Evolutionary conservation across 2,329 filamentous ascomycete genomes (phyloP).

Genomic region (Colletotrichum shisoi): DNA sequence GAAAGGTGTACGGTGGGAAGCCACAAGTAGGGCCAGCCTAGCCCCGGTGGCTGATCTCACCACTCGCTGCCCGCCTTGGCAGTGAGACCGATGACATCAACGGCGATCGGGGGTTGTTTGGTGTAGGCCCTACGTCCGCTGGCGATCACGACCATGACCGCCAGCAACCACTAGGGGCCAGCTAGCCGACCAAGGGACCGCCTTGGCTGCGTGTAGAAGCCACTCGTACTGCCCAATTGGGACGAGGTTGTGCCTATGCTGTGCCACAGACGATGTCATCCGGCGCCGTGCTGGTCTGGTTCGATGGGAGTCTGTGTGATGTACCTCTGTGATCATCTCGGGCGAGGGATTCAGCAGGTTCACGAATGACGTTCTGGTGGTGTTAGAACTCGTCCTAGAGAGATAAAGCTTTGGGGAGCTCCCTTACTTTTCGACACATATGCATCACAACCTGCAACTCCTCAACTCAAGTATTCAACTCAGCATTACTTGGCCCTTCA

Average conservation of each 20-base stretch:
- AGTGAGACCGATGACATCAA: constrained; percentile 36
- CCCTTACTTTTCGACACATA: background rate
- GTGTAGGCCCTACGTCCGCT: background rate
- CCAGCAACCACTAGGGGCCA: background rate
- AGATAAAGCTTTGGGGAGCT: background rate
- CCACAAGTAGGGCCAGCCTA: background rate
- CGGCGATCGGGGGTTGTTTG: constrained; percentile 15
- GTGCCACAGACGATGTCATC: constrained; percentile 35
- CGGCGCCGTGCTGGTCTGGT: background rate
- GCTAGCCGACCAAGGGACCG: no score
- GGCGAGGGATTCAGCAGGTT: background rate
- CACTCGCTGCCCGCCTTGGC: constrained; percentile 17
- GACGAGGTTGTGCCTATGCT: background rate
- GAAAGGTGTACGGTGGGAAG: background rate
- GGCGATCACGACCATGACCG: background rate
- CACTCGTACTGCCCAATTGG: constrained; percentile 15
- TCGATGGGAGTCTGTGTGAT: constrained; percentile 13
- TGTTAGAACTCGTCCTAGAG: background rate
- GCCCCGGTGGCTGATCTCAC: constrained; percentile 22
- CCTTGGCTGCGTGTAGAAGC: background rate
- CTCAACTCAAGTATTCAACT: no score
- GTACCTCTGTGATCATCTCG: background rate
- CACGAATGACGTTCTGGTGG: constrained; percentile 2
- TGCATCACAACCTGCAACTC: no score
- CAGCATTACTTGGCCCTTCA: no score